Conservation (phyloP, 73 alveolate species). For the Blepharisma stoltei region DNA sequence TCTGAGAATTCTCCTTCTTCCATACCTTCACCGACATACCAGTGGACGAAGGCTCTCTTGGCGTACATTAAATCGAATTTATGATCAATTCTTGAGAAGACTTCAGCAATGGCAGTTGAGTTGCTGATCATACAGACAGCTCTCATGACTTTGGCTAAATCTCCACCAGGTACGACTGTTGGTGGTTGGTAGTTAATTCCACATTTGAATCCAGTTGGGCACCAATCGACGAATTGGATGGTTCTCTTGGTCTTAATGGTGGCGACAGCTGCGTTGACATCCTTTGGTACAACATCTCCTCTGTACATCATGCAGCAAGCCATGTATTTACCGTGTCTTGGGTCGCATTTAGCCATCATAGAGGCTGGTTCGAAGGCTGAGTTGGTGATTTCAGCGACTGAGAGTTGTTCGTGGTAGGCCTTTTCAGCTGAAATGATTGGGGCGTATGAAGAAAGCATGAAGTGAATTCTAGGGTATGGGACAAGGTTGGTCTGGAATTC, state of each 20-base stretch:
- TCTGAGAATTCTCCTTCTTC: constrained; percentile 88
- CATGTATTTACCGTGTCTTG: constrained; percentile 46
- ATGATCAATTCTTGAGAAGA: constrained; percentile 39
- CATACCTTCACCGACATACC: constrained; percentile 88
- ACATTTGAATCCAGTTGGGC: constrained; percentile 61
- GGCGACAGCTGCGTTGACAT: constrained; percentile 60
- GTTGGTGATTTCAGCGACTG: constrained; percentile 40
- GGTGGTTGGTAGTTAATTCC: constrained; percentile 61
- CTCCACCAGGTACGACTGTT: constrained; percentile 61
- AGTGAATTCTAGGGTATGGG: constrained; percentile 70
- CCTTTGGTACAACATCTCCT: constrained; percentile 75
- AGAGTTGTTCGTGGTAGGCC: constrained; percentile 38
- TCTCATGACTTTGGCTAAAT: constrained; percentile 48
- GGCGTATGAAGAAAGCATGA: constrained; percentile 59
- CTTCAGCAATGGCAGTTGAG: constrained; percentile 53
- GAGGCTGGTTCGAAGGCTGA: constrained; percentile 86
- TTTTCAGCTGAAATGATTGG: constrained; percentile 61
- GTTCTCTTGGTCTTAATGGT: constrained; percentile 43
- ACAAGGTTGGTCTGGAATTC: constrained; percentile 59
- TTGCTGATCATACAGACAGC: constrained; percentile 49
- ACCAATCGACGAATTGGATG: constrained; percentile 55
- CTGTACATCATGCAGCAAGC: constrained; percentile 65
- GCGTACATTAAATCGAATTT: constrained; percentile 50
- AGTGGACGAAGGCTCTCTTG: constrained; percentile 93
- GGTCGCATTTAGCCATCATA: constrained; percentile 71